phyloP scores from a whole-genome alignment of 371 early-diverging fungal species.

The Mortierella sp. region DNA sequence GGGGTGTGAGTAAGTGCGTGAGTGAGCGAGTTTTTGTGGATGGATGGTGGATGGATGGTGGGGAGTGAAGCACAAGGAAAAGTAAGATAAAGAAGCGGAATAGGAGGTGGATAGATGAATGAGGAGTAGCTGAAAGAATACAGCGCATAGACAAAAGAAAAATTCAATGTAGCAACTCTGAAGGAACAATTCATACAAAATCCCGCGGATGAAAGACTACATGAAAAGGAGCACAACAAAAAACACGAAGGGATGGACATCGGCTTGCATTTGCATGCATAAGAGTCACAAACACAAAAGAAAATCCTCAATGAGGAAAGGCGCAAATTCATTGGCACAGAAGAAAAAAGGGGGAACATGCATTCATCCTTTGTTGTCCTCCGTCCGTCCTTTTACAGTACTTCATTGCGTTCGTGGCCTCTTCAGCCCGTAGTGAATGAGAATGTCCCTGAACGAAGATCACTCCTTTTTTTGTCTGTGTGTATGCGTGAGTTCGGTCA shows the following conservation, averaged over 20 bases:
- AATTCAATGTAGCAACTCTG: background rate
- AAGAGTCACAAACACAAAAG: background rate
- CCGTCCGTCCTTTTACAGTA: background rate
- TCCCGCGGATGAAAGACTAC: background rate
- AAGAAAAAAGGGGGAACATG: background rate
- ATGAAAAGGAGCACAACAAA: background rate
- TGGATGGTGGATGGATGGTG: background rate
- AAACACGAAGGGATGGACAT: background rate
- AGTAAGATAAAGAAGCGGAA: background rate
- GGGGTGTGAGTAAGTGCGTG: background rate
- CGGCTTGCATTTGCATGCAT: background rate
- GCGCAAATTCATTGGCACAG: background rate
- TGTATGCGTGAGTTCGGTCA: background rate
- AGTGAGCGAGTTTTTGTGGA: background rate
- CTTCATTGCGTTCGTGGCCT: background rate
- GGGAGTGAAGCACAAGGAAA: background rate
- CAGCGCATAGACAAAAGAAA: background rate
- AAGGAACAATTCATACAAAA: background rate
- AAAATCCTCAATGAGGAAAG: background rate
- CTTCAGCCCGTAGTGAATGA: background rate
- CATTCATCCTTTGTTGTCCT: background rate
- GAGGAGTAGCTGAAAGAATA: background rate
- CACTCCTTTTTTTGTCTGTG: background rate
- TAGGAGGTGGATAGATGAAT: background rate
- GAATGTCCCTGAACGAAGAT: background rate